Base-by-base conservation (phyloP, 2,329 filamentous ascomycete species). In the Ascochyta koolunga region DNA sequence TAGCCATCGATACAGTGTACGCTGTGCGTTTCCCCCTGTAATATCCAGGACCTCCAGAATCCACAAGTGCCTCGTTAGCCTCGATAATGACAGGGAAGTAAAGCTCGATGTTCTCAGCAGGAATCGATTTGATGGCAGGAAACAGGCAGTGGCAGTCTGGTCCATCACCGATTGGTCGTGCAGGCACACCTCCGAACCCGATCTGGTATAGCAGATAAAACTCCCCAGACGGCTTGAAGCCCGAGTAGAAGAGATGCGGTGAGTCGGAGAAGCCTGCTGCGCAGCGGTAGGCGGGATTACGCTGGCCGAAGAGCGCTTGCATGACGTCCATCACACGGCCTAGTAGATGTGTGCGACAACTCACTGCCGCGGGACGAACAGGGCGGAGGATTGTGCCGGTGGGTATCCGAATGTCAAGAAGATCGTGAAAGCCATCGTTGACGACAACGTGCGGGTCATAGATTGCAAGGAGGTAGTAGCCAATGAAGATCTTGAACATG, bases 401-500 rank as follows among this genome's bases (percentile, higher is more conserved):
- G 2, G 79, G 79, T 22, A 82, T 79, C 27, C 71, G 58, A 21
- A 82, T 74, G 11, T 82, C 78, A 46, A 82, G 72, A 5, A 81
- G 71, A 38, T 82, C 79, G 54, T 82, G 79, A 65, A 81, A 80
- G 11, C 79, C 79, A 51, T 82, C 79, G 56, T 82, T 82, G 59
- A 81, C 79, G 11, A 81, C 74, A 21, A 75, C 77, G 18, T 79
- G 75, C 0, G 79, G 79, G 24, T 79, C 79, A 31, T 78, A 78
- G 1, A 80, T 77, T 2, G 79, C 78, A n/a, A 81, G 73, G 3
- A 82, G 69, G 51, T 77, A 78, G 58, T 78, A 80, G 0, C 77
- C 79, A 37, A 82, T 76, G 55, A 81, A 81, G 76, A 82, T 81
- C 48, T 78, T 80, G 69, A 82, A 82, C 77, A 80, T 78, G 18